Evolutionary conservation across 1,284 basidiomycete genomes (phyloP).

Genomic region (Ceratorhiza oryzae-sativae): DNA sequence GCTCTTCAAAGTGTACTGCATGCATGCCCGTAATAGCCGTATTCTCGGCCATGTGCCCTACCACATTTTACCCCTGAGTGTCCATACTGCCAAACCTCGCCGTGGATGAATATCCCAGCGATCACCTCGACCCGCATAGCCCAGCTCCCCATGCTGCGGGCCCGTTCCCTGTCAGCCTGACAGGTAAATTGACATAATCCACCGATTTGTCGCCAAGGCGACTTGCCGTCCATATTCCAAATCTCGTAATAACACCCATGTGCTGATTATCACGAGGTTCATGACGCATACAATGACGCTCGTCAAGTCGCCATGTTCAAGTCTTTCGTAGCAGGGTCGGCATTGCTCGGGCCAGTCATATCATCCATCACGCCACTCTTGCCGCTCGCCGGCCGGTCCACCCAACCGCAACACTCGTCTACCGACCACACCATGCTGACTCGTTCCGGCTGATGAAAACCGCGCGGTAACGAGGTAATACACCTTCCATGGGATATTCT

Average conservation of each 20-base stretch:
- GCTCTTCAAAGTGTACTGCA: no score
- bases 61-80: background rate
- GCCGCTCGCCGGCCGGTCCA: no score
- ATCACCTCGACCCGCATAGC: background rate
- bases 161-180: background rate
- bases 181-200: background rate
- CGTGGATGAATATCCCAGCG: background rate
- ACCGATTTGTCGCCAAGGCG: background rate
- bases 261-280: background rate
- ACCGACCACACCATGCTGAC: no score
- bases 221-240: background rate
- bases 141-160: background rate
- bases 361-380: no score
- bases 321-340: no score
- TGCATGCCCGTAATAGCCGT: background rate
- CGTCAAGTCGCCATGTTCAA: no score
- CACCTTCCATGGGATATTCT: no score
- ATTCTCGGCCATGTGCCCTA: background rate
- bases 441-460: no score
- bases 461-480: no score
- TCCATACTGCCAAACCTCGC: background rate
- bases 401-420: no score
- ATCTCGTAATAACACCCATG: background rate
- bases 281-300: background rate
- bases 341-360: no score